Conservation (phyloP, 2,329 filamentous ascomycete species). For the Grosmannia penicillata region DNA sequence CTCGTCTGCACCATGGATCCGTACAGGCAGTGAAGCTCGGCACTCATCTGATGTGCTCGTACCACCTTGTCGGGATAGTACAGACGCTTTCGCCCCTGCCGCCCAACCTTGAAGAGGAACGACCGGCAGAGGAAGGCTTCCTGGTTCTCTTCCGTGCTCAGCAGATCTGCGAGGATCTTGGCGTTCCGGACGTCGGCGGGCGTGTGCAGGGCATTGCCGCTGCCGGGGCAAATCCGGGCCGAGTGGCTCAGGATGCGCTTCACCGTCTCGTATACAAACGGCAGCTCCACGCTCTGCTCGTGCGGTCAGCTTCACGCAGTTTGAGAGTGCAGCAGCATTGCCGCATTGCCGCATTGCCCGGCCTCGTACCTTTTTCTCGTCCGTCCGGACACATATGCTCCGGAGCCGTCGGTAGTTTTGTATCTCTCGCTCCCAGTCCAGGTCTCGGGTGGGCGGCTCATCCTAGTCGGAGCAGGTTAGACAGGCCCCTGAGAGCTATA, state of each 20-base stretch:
- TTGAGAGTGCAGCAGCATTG: background rate
- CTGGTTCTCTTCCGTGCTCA: slow-evolving; percentile 32
- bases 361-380: slow-evolving; percentile 25
- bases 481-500: background rate
- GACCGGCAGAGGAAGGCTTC: slow-evolving; percentile 50
- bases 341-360: no score
- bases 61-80: slow-evolving; percentile 17
- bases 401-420: slow-evolving; percentile 28
- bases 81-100: background rate
- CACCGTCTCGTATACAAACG: slow-evolving; percentile 31
- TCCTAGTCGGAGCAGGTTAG: slow-evolving; percentile 18
- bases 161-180: slow-evolving; percentile 26
- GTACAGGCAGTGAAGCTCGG: slow-evolving; percentile 55
- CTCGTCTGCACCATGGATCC: slow-evolving; percentile 40
- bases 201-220: slow-evolving; percentile 11
- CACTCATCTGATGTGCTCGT: slow-evolving; percentile 44
- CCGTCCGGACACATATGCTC: slow-evolving; percentile 22
- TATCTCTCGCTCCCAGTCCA: slow-evolving; percentile 21
- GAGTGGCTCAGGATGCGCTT: slow-evolving; percentile 30
- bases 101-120: slow-evolving; percentile 35
- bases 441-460: slow-evolving; percentile 17
- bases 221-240: slow-evolving; percentile 17
- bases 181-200: slow-evolving; percentile 32
- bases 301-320: slow-evolving; percentile 4
- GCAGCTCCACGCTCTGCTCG: slow-evolving; percentile 26